A percentile compares a stretch with the other conserved stretches of the same genome.
Conservation (phyloP, 345 rosid genomes). For the Melaleuca quinquenervia region DNA sequence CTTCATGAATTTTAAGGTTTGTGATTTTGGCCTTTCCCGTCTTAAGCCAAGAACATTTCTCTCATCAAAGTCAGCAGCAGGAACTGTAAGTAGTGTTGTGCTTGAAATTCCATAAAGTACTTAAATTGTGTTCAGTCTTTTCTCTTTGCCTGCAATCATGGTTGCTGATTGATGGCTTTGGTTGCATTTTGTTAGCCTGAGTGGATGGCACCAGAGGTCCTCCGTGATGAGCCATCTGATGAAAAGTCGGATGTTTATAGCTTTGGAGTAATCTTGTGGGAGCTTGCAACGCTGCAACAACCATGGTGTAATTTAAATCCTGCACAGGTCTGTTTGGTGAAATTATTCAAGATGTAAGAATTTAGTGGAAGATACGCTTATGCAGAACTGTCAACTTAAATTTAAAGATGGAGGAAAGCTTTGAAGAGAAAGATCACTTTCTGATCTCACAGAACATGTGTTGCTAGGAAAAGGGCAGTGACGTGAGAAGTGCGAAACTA, state of each 20-base stretch:
- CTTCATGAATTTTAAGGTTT: conserved; percentile 44
- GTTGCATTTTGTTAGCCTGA: conserved; percentile 15
- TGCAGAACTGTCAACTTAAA: not conserved
- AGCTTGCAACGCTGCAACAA: conserved; percentile 88
- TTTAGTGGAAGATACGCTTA: not conserved
- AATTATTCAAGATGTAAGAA: not conserved
- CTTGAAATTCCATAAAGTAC: not conserved
- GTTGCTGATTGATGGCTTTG: not conserved
- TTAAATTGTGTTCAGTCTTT: not conserved
- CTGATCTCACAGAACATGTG: not conserved
- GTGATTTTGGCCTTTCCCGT: conserved; percentile 98
- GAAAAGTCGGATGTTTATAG: conserved; percentile 85
- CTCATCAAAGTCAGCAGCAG: conserved; percentile 98
- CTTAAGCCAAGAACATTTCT: conserved; percentile 91
- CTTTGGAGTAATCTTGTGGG: conserved; percentile 97
- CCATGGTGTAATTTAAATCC: conserved; percentile 96
- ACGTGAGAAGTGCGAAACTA: not conserved
- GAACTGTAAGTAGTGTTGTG: conserved; percentile 69
- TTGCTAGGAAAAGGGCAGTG: not conserved
- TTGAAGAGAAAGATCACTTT: not conserved
- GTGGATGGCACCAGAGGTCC: conserved; percentile 46
- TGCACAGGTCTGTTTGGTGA: conserved; percentile 65
- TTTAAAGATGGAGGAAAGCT: not conserved
- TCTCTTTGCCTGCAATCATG: not conserved
- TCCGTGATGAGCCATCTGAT: conserved; percentile 30